A percentile compares a stretch with the other conserved stretches of the same genome.
phyloP scores from a whole-genome alignment of 176 grass and related monocot genomes.

The Calamus simplicifolius region DNA sequence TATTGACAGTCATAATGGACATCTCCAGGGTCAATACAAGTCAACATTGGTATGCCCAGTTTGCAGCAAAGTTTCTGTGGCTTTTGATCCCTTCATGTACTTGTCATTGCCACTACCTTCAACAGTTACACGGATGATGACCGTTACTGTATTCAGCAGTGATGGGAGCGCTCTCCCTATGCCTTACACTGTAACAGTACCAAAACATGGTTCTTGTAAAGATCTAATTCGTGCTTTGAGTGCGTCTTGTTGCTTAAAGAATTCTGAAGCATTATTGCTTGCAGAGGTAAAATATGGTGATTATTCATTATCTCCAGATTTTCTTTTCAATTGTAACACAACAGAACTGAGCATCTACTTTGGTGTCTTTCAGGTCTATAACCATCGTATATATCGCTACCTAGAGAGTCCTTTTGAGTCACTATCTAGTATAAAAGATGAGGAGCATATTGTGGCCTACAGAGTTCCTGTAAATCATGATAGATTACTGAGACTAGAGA shows the following conservation, averaged over 20 bases:
- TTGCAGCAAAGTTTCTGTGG: constrained; percentile 90
- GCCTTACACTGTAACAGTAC: constrained; percentile 72
- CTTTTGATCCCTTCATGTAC: constrained; percentile 98
- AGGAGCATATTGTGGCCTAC: constrained; percentile 83
- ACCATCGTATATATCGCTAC: constrained; percentile 66
- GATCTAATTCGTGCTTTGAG: constrained; percentile 62
- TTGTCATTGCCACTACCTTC: constrained; percentile 89
- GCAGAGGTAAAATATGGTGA: constrained; percentile 54
- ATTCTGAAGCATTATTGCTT: constrained; percentile 62
- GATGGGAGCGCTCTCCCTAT: constrained; percentile 68
- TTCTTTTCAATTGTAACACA: neutral
- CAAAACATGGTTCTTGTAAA: constrained; percentile 56
- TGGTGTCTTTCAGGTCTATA: constrained; percentile 48
- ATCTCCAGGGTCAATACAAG: constrained; percentile 93
- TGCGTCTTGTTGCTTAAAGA: constrained; percentile 55
- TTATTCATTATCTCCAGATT: neutral
- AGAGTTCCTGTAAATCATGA: constrained; percentile 67
- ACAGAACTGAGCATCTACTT: constrained; percentile 12
- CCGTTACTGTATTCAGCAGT: constrained; percentile 79
- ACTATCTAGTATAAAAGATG: constrained; percentile 69
- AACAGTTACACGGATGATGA: constrained; percentile 71
- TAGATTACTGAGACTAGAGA: constrained; percentile 65
- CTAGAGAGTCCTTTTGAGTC: constrained; percentile 37
- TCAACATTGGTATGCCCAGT: constrained; percentile 89
- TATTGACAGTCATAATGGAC: too few relatives aligned